These are phyloP conservation scores for Starmerella powellii DNA, from an alignment of 805 yeast genomes.

Conservation along the genomic window DNA sequence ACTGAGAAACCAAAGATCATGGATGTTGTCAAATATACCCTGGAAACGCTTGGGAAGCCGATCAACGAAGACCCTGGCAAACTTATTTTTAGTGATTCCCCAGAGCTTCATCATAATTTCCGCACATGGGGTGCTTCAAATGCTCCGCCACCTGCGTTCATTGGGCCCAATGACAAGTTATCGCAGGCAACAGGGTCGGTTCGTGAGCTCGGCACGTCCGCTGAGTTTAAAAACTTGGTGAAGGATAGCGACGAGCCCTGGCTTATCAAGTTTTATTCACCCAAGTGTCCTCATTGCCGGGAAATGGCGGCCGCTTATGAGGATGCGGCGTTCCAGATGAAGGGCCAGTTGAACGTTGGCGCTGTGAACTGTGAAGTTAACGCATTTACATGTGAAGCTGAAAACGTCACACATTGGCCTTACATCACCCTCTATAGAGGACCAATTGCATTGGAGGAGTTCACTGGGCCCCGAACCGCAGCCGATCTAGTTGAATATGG, in stretches of 20 bases:
- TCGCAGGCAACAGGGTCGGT: conserved; percentile 28
- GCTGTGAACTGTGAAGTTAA: conserved; percentile 33
- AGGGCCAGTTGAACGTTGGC: conserved; percentile 31
- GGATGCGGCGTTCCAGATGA: conserved; percentile 26
- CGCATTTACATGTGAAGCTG: conserved; percentile 26
- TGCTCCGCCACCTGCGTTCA: conserved; percentile 18
- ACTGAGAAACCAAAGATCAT: conserved; percentile 6
- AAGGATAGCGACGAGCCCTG: conserved; percentile 28
- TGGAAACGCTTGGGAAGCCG: conserved; percentile 15
- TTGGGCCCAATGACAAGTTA: conserved; percentile 8
- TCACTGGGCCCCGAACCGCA: conserved; percentile 26
- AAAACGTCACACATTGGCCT: conserved; percentile 26
- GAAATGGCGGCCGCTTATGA: conserved; percentile 31
- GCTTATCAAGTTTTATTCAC: conserved; percentile 33
- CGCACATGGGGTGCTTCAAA: conserved; percentile 19
- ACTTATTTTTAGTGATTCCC: conserved; percentile 17
- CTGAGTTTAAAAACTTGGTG: conserved; percentile 25
- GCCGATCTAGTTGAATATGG: conserved; percentile 30
- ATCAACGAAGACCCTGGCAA: conserved; percentile 19
- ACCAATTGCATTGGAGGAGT: conserved; percentile 15
- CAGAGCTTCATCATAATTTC: conserved; percentile 19
- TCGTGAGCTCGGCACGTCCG: conserved; percentile 23
- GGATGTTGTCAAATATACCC: conserved; percentile 19
- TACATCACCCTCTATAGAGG: conserved; percentile 15
- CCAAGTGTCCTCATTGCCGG: conserved; percentile 33